A percentile compares a stretch with the other conserved stretches of the same genome.
These are phyloP conservation scores for Salix exigua DNA, from an alignment of 345 rosid genomes.

Conservation along the genomic window DNA sequence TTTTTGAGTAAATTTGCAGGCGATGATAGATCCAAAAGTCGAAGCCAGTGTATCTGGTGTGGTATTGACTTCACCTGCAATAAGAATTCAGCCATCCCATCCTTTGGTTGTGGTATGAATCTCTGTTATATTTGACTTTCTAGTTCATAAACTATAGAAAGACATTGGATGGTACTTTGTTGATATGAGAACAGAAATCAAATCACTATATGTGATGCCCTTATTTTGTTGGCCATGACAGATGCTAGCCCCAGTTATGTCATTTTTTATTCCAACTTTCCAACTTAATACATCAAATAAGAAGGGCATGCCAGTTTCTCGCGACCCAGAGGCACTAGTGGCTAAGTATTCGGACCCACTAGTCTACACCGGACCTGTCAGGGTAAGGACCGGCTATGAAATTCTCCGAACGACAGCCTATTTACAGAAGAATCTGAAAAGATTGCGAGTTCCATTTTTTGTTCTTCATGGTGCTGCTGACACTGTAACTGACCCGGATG, in stretches of 20 bases:
- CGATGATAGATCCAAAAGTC: constrained; percentile 25
- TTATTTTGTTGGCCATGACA: neutral
- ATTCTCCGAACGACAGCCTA: constrained; percentile 18
- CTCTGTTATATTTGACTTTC: neutral
- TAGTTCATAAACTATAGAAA: neutral
- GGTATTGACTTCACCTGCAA: constrained; percentile 29
- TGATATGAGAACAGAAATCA: neutral
- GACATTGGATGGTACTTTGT: neutral
- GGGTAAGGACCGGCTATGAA: constrained; percentile 31
- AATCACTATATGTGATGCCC: neutral
- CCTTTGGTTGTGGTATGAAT: constrained; percentile 24
- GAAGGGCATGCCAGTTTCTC: constrained; percentile 26
- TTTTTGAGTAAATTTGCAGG: constrained; percentile 13
- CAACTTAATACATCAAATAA: constrained; percentile 28
- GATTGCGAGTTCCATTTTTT: constrained; percentile 20
- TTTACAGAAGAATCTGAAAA: constrained; percentile 24
- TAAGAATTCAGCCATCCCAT: constrained; percentile 37
- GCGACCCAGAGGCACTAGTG: constrained; percentile 29
- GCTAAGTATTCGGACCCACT: constrained; percentile 32
- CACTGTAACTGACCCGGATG: constrained; percentile 28
- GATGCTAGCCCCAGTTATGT: constrained; percentile 28
- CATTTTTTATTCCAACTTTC: constrained; percentile 23
- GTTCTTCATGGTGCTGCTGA: constrained; percentile 32
- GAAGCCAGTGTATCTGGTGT: constrained; percentile 21
- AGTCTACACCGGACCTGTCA: constrained; percentile 27